Percentiles rank a stretch among this genome's conserved stretches.
Evolutionary conservation across 805 yeast genomes (phyloP).

Genomic region (Saccharomyces paradoxus): DNA sequence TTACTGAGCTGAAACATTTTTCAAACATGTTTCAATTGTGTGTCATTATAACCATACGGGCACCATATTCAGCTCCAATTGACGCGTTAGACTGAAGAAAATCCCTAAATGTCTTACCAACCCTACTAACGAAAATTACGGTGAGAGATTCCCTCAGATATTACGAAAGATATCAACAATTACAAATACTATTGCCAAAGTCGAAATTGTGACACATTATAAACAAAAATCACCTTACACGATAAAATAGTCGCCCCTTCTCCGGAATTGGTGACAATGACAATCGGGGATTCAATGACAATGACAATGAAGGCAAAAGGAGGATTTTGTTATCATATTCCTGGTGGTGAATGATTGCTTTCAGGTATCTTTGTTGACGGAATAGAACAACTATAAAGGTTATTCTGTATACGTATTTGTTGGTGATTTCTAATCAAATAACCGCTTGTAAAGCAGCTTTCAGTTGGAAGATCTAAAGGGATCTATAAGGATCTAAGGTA

Average conservation of each 20-base stretch:
- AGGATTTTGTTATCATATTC: background rate
- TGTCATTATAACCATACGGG: background rate
- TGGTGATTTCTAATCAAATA: background rate
- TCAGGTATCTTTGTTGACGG: background rate
- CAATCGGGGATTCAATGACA: background rate
- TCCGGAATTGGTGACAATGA: background rate
- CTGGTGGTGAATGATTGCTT: background rate
- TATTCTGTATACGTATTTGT: background rate
- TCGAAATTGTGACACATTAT: background rate
- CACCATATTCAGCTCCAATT: background rate
- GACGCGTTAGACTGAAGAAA: too few species aligned
- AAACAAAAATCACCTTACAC: background rate
- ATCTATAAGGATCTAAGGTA: background rate
- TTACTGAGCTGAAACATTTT: background rate
- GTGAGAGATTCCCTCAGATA: background rate
- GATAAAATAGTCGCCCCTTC: background rate
- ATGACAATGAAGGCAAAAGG: background rate
- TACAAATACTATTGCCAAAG: background rate
- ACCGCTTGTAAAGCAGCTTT: background rate
- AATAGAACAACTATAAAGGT: background rate
- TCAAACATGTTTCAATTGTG: slow-evolving; percentile 1
- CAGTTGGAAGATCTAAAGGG: background rate
- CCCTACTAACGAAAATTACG: background rate
- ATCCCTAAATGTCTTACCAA: background rate
- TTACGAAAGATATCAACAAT: background rate